Base-by-base conservation (phyloP, 495 filamentous ascomycete species). In the Penicillium paxilli region DNA sequence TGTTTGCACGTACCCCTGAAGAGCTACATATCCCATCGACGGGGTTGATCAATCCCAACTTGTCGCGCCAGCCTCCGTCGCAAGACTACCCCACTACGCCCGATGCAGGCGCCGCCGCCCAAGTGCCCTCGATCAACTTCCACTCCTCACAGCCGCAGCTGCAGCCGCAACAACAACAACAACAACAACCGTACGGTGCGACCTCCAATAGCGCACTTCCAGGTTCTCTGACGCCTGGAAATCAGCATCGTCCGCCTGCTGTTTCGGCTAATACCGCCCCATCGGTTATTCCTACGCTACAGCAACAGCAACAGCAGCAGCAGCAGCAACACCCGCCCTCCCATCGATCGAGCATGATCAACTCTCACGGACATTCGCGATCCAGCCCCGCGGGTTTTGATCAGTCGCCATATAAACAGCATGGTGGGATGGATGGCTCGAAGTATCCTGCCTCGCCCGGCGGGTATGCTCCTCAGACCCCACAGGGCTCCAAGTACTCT, bases 341-440 rank as follows among this genome's bases (percentile, higher is more conserved):
- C 16, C 84, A 88, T 25, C 87, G 91, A 51, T 77, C 87, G 5
- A 82, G 80, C 55, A 81, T 82, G 51, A 69, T 84, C 58, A 86
- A 85, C 55, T 76, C 82, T 24, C 85, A 87, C 62, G 75, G 70
- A 52, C 91, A 96, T 70, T 92, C 92, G 37, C 80, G 90, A 50
- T 95, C 91, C 32, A 96, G 90, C 66, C 92, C 92, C 21, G 85
- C 88, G 2, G 87, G 88, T 30, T 84, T 92, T 45, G 83, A 89
- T 41, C 80, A 85, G 41, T 78, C 85, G 32, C 81, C 84, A 59
- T 94, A 93, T 71, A 78, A 82, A 30, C 84, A 88, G 37, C 92
- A 87, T 55, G 82, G 80, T 25, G 81, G 79, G 16, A 80, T 86
- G 11, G 85, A 89, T 23, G 81, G 79, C 40, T 68, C 81, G 37